phyloP scores from a whole-genome alignment of 2,329 filamentous ascomycete species.

The Aureobasidium lini region DNA sequence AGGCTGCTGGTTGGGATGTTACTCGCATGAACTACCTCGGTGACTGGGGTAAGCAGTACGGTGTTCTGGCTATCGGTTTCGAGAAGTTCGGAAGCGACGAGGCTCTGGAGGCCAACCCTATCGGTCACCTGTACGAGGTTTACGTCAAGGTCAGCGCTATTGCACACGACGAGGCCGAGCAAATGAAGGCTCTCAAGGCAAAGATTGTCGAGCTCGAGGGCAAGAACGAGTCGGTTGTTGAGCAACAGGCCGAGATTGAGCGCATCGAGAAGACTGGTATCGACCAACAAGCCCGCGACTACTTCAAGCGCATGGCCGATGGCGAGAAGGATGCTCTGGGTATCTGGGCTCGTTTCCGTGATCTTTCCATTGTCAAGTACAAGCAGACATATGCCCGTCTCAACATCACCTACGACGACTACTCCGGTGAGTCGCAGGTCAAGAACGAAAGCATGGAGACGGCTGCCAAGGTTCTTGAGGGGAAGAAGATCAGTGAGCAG shows the following conservation, averaged over 20 bases:
- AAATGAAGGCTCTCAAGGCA: constrained; percentile 46
- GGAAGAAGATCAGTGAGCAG: constrained; percentile 54
- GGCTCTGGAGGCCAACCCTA: constrained; percentile 62
- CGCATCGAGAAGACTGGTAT: constrained; percentile 48
- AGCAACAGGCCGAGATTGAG: constrained; percentile 42
- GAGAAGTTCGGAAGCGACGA: constrained; percentile 68
- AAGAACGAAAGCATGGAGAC: constrained; percentile 54
- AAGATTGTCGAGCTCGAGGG: constrained; percentile 35
- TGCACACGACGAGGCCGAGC: constrained; percentile 57
- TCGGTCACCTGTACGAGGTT: constrained; percentile 74
- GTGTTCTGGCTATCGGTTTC: constrained; percentile 65
- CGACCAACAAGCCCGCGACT: constrained; percentile 66
- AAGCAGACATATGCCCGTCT: constrained; percentile 56
- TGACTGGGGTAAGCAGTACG: constrained; percentile 72
- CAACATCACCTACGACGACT: constrained; percentile 59
- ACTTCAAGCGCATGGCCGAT: constrained; percentile 63
- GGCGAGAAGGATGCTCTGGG: constrained; percentile 51
- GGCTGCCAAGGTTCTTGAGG: constrained; percentile 52
- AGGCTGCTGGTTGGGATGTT: constrained; percentile 63
- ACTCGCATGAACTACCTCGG: constrained; percentile 67
- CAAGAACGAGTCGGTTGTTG: constrained; percentile 41
- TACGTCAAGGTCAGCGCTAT: constrained; percentile 68
- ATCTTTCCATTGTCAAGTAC: constrained; percentile 57
- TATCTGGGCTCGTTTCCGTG: constrained; percentile 57
- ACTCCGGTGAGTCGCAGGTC: constrained; percentile 63